Base-by-base conservation (phyloP, 768 basidiomycete genomes). In the Dioszegia crocea region DNA sequence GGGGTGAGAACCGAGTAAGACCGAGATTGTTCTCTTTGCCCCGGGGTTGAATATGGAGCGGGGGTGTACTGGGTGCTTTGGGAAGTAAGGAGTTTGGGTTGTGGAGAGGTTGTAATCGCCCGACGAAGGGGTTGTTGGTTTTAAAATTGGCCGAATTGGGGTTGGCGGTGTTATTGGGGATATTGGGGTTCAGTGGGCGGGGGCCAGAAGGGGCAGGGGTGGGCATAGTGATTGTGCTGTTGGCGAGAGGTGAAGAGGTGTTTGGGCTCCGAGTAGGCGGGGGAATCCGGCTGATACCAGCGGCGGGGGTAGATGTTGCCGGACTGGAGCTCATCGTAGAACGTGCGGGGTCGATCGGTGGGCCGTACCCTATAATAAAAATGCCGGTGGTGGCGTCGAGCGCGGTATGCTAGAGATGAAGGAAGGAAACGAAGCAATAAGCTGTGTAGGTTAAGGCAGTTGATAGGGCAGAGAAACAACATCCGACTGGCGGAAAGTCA, bases 61-160 rank as follows among this genome's bases (percentile, higher is more conserved):
- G 47, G 14, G 47, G 47, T 3, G 47, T 48, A 17, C 27, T 30
- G 19, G 47, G 47, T 16, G 30, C 9, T 48, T 48, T 48, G 30
- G 47, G 47, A 31, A 48, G 30, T 3, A 27, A 26, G 21, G 51
- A 53, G 17, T 36, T 21, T 19, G 51, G 51, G 3, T 26, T 16
- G 40, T 29, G 27, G 14, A 17, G 17, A 17, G 27, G 38, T 14
- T 53, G 36, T 8, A 43, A 17, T 43, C 40, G 40, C 6, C 16
- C 14, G 36, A 53, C 38, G 38, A 53, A 53, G 24, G 39, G 38
- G 26, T 53, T 53, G 38, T 53, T 53, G 38, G 36, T 24, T 23
- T 36, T 31, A n/a, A 50, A 24, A 10, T 26, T 16, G 47, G n/a
- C n/a, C n/a, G 30, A 26, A 12, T 36, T 38, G 3, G 31, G 17